Conservation (phyloP, 768 basidiomycete species). For the Pholiota microspora region DNA sequence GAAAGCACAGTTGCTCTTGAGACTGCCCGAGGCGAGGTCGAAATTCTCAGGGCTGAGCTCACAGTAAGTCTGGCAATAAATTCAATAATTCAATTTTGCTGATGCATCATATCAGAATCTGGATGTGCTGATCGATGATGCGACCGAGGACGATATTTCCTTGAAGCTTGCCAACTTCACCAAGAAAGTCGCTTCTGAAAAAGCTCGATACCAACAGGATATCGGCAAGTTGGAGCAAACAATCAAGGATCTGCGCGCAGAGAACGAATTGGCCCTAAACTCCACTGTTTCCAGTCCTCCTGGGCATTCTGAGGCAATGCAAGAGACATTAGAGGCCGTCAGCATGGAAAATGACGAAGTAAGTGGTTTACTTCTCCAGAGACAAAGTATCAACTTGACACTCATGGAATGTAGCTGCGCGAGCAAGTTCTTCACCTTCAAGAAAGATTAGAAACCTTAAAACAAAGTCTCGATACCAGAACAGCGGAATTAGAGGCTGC, state of each 20-base stretch:
- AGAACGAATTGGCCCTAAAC: slow-evolving; percentile 8
- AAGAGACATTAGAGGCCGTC: slow-evolving; percentile 2
- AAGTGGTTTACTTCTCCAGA: background rate
- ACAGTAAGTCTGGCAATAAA: slow-evolving; percentile 46
- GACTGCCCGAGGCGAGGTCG: slow-evolving; percentile 88
- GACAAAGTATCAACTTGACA: background rate
- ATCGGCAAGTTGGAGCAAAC: slow-evolving; percentile 48
- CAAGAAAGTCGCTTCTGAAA: slow-evolving; percentile 49
- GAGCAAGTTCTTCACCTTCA: slow-evolving; percentile 26
- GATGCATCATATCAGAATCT: slow-evolving; percentile 50
- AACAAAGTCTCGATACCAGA: slow-evolving; percentile 30
- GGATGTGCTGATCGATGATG: slow-evolving; percentile 52
- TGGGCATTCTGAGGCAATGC: background rate
- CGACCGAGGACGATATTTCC: slow-evolving; percentile 37
- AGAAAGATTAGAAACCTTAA: slow-evolving; percentile 26
- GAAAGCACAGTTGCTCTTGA: slow-evolving; percentile 89
- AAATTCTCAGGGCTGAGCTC: slow-evolving; percentile 69
- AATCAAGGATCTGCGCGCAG: slow-evolving; percentile 14
- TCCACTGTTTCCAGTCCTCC: background rate
- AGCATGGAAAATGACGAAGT: slow-evolving; percentile 12
- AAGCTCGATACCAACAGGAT: slow-evolving; percentile 51
- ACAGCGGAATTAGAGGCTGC: slow-evolving; percentile 52
- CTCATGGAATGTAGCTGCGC: slow-evolving; percentile 20
- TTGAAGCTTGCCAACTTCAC: slow-evolving; percentile 46
- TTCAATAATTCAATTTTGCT: no score